Evolutionary conservation across 495 filamentous ascomycete species (phyloP), one percentile per base, ranked within the genome.

Genomic region (Penicillium antarcticum): DNA sequence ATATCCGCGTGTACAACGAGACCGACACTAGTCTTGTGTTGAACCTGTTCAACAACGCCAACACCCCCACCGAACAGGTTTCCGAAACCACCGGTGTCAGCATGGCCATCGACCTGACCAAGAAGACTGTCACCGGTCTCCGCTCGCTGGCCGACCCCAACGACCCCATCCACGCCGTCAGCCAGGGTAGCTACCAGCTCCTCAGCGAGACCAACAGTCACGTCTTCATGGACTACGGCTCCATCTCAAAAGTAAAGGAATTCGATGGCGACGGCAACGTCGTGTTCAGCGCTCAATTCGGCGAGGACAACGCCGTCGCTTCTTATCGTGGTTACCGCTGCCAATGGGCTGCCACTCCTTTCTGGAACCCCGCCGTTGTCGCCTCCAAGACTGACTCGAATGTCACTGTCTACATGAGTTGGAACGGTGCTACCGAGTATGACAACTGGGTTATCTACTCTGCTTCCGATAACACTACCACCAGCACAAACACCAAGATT

Each of bases 181-280:
- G 71, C 42, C 75, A 80, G 56, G 80, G 80, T 17, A 73, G 70
- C 42, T 71, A 68, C 31, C 70, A 80, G 52, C 59, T 72, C 3
- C 61, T 81, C 19, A 59, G 53, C 42, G 53, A 60, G 24, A 47
- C 51, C 2, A 65, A 69, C 44, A 66, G 65, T 10, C 75, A 80
- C 52, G 67, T 67, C 8, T 51, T 81, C 33, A 43, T 79, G 56
- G 73, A 60, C 38, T 83, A 76, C 58, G 80, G 80, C 0, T 70
- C 70, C 26, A 74, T 74, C 41, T 59, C 77, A 18, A 69, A 73
- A 3, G 49, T 82, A 17, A 78, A 78, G 13, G 80, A 82, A 48
- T 78, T 66, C 45, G 65, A 68, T 39, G 62, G 48, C 24, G 48
- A 62, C 16, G 57, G 60, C 43, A 63, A 67, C 19, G 60, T 61